phyloP scores from a whole-genome alignment of 2,329 filamentous ascomycete species.

The Fulvia fulva region DNA sequence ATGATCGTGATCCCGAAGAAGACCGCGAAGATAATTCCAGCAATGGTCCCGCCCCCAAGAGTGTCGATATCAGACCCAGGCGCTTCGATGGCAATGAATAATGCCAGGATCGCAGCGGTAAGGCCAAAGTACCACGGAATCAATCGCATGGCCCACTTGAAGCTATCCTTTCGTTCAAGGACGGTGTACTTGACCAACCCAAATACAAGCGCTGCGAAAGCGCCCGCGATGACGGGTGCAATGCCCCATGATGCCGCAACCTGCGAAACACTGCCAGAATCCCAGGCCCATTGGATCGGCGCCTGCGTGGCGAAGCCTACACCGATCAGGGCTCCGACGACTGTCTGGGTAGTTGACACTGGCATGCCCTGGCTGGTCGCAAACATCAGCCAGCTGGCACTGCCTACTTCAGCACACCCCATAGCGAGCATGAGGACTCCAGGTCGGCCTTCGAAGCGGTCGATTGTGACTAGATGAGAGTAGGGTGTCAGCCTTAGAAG shows the following conservation, averaged over 20 bases:
- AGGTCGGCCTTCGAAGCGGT: slow-evolving; percentile 45
- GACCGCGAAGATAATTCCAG: slow-evolving; percentile 52
- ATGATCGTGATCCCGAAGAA: slow-evolving; percentile 50
- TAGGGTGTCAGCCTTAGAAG: too few species aligned
- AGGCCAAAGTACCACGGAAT: slow-evolving; percentile 47
- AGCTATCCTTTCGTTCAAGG: slow-evolving; percentile 44
- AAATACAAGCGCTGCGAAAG: slow-evolving; percentile 47
- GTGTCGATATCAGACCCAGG: slow-evolving; percentile 44
- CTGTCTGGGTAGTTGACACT: slow-evolving; percentile 57
- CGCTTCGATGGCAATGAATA: slow-evolving; percentile 56
- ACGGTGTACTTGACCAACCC: slow-evolving; percentile 46
- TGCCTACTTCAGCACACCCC: slow-evolving; percentile 35
- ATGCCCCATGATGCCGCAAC: slow-evolving; percentile 54
- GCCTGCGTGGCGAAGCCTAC: slow-evolving; percentile 36
- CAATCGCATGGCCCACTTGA: slow-evolving; percentile 47
- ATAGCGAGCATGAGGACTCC: slow-evolving; percentile 51
- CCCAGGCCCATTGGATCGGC: slow-evolving; percentile 36
- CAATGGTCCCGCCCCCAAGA: slow-evolving; percentile 40
- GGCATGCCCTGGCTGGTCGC: slow-evolving; percentile 53
- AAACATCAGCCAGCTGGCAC: slow-evolving; percentile 51
- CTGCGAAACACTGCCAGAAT: slow-evolving; percentile 51
- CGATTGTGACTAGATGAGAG: slow-evolving; percentile 40
- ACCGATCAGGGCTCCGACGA: slow-evolving; percentile 46
- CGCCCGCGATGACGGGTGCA: slow-evolving; percentile 43
- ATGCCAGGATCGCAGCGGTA: slow-evolving; percentile 44